Evolutionary conservation across 371 early-diverging fungal genomes (phyloP).

Genomic region (Rhizomucor miehei): DNA sequence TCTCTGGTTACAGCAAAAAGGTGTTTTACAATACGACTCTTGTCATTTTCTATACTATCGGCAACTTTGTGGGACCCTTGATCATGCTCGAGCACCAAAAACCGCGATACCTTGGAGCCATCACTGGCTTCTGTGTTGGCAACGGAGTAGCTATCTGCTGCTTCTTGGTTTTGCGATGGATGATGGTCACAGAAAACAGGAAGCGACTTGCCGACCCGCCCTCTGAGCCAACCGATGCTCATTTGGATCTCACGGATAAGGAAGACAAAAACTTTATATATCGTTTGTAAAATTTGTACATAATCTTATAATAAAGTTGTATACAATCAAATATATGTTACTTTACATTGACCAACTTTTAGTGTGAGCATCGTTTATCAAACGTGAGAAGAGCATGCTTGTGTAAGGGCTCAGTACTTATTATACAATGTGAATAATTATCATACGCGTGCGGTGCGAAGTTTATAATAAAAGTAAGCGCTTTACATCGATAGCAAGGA

Average conservation of each 20-base stretch:
- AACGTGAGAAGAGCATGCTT: too few relatives aligned
- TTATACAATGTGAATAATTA: too few relatives aligned
- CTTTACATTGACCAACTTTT: too few relatives aligned
- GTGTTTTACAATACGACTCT: slow-evolving; percentile 28
- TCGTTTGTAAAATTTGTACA: slow-evolving; percentile 30
- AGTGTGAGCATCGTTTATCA: too few relatives aligned
- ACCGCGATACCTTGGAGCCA: slow-evolving; percentile 18
- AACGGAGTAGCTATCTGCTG: slow-evolving; percentile 23
- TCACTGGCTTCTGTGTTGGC: slow-evolving; percentile 24
- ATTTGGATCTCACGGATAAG: slow-evolving; percentile 34
- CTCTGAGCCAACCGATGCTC: slow-evolving; percentile 9
- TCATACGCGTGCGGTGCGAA: too few relatives aligned
- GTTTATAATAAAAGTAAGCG: too few relatives aligned
- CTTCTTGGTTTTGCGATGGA: slow-evolving; percentile 17
- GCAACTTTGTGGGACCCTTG: slow-evolving; percentile 35
- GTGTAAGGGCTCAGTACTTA: too few relatives aligned
- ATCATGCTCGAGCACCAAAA: slow-evolving; percentile 19
- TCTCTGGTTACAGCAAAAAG: slow-evolving; percentile 40
- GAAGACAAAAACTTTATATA: slow-evolving; percentile 37
- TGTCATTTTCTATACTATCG: slow-evolving; percentile 25
- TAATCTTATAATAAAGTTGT: too few relatives aligned
- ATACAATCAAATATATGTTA: too few relatives aligned
- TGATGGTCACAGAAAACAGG: slow-evolving; percentile 16
- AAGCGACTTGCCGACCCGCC: slow-evolving; percentile 15
- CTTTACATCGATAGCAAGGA: too few relatives aligned